Conservation (phyloP, 768 basidiomycete genomes). For the Paxillus ammoniavirescens region DNA sequence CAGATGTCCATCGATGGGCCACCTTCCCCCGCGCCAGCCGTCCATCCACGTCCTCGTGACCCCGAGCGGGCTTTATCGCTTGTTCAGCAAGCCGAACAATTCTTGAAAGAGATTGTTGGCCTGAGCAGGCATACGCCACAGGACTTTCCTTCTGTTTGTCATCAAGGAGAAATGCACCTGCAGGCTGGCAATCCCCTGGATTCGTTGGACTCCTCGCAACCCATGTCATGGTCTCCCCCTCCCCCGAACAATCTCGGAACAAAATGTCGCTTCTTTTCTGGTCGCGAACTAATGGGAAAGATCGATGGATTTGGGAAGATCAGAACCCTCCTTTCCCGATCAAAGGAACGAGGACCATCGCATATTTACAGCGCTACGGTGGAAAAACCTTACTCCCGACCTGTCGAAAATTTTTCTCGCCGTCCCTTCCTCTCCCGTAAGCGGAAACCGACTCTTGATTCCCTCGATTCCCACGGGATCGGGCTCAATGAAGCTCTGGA, state of each 20-base stretch:
- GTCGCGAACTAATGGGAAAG: not conserved
- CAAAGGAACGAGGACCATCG: not conserved
- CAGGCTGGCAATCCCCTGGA: not conserved
- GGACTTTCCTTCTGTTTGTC: not conserved
- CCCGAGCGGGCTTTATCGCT: not conserved
- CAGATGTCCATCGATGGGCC: not conserved
- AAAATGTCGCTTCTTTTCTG: not conserved
- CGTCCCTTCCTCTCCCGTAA: conserved; percentile 6
- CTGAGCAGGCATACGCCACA: not conserved
- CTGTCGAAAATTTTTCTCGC: not conserved
- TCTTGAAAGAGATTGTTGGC: not conserved
- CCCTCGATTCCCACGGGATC: not conserved
- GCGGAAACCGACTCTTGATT: conserved; percentile 14
- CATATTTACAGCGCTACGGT: not conserved
- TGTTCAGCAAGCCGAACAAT: not conserved
- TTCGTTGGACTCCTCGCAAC: not conserved
- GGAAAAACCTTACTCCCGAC: not conserved
- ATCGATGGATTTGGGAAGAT: not conserved
- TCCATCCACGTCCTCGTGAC: not conserved
- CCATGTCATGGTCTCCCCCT: not conserved
- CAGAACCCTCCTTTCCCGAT: not conserved
- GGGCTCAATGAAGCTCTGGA: not conserved
- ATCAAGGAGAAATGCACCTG: not conserved
- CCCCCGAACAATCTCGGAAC: no score
- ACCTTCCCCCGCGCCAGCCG: not conserved